Conservation (phyloP, 2,329 filamentous ascomycete species). For the Didymella lethalis region DNA sequence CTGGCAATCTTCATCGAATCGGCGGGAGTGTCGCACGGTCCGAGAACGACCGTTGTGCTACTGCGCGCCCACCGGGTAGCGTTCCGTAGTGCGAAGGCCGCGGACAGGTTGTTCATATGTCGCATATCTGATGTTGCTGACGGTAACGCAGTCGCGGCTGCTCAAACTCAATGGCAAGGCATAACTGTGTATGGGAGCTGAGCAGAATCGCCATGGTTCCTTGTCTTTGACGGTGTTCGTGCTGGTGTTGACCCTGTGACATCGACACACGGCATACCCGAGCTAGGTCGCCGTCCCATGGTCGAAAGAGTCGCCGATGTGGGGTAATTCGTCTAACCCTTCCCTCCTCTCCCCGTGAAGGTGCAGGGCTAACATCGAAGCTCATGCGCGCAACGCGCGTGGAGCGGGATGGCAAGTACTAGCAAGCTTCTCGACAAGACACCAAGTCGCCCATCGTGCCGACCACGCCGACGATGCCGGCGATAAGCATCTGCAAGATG, state of each 20-base stretch:
- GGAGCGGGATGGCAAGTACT: background rate
- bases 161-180: background rate
- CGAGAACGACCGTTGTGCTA: conserved; percentile 27
- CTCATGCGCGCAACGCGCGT: conserved; percentile 12
- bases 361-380: conserved; percentile 8
- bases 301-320: conserved; percentile 28
- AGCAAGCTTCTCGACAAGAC: conserved; percentile 1
- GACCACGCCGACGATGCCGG: background rate
- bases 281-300: conserved; percentile 30
- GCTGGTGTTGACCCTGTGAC: conserved; percentile 13
- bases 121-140: conserved; percentile 4
- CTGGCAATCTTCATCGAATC: background rate
- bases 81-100: conserved; percentile 20
- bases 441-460: conserved; percentile 9
- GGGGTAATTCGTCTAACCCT: conserved; percentile 29
- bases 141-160: background rate
- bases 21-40: conserved; percentile 20
- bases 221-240: conserved; percentile 8
- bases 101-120: conserved; percentile 6
- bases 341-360: conserved; percentile 18
- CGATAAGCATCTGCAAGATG: conserved; percentile 12
- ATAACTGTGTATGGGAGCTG: background rate
- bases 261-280: conserved; percentile 30
- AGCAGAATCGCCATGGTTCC: background rate
- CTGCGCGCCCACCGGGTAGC: conserved; percentile 26